Conservation (phyloP, 2,329 filamentous ascomycete species). For the Passalora sequoiae region DNA sequence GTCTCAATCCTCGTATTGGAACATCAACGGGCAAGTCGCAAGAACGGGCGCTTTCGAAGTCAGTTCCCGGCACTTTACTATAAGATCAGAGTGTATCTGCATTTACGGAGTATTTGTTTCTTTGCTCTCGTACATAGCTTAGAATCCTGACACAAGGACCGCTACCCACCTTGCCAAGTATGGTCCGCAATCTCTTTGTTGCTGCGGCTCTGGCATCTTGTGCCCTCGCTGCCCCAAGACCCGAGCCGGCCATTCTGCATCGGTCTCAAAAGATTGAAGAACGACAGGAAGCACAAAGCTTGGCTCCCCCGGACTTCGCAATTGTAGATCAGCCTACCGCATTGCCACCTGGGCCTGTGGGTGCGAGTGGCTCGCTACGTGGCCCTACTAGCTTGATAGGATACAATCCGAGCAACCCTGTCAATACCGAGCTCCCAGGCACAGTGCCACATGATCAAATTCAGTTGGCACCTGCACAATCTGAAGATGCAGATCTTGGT, state of each 20-base stretch:
- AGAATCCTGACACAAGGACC: no score
- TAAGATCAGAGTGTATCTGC: no score
- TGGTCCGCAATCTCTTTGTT: constrained; percentile 1
- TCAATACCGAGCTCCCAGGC: constrained; percentile 30
- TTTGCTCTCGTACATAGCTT: no score
- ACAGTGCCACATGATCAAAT: constrained; percentile 35
- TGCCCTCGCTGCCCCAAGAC: constrained; percentile 4
- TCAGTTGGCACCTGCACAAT: constrained; percentile 35
- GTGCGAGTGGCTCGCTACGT: constrained; percentile 34
- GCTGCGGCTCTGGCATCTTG: background rate
- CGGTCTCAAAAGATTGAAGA: constrained; percentile 5
- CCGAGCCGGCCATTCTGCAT: constrained; percentile 7
- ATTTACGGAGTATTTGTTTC: no score
- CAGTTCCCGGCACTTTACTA: no score
- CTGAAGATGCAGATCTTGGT: constrained; percentile 35
- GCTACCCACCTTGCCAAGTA: background rate
- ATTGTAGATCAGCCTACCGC: constrained; percentile 7
- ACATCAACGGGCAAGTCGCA: no score
- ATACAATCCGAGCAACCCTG: constrained; percentile 31
- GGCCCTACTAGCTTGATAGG: constrained; percentile 33
- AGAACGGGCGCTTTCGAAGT: no score
- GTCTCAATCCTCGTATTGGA: no score
- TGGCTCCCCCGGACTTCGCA: constrained; percentile 19
- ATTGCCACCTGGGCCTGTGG: constrained; percentile 28
- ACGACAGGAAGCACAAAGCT: constrained; percentile 9